Evolutionary conservation across 352 stramenopile species (phyloP), one percentile per base, ranked within the genome.

Genomic region (Globisporangium parvum): DNA sequence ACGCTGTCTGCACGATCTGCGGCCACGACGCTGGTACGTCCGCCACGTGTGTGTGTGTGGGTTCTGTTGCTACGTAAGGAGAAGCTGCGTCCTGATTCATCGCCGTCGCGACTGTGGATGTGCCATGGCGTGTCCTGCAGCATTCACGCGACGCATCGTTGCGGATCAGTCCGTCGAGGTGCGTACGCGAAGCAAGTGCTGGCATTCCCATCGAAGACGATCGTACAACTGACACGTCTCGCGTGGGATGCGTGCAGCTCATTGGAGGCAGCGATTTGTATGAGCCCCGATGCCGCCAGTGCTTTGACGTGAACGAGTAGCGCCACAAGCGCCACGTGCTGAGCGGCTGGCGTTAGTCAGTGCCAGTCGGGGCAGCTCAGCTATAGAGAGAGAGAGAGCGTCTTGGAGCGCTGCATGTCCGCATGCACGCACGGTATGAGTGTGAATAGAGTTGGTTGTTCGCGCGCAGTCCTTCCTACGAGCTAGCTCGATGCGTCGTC

Each of bases 251-350:
- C 57, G 3, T 65, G 18, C 57, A 91, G 80, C 67, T 91, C 41
- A 89, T 94, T 33, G 84, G 84, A 2, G 80, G 82, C 6, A 86
- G 64, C 47, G 82, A 94, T 47, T 59, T 89, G 52, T 94, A 94
- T 55, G 69, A 90, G 58, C 84, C 84, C 12, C 79, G 81, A 6
- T 94, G 84, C 64, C 80, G 84, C 47, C 68, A 83, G 41, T 94
- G 84, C 66, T 91, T 90, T 56, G 65, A 74, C 53, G 42, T 63
- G 12, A 49, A 63, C 33, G 47, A 21, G 5, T 60, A 53, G 10
- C n/a, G 14, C 14, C 15, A 45, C 18, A n/a, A n/a, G n/a, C n/a
- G n/a, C n/a, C n/a, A n/a, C n/a, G n/a, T n/a, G n/a, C n/a, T n/a
- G n/a, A n/a, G n/a, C n/a, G n/a, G n/a, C n/a, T n/a, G n/a, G n/a